Evolutionary conservation across 306 rosid genomes (phyloP).

Genomic region (Quercus ilex): DNA sequence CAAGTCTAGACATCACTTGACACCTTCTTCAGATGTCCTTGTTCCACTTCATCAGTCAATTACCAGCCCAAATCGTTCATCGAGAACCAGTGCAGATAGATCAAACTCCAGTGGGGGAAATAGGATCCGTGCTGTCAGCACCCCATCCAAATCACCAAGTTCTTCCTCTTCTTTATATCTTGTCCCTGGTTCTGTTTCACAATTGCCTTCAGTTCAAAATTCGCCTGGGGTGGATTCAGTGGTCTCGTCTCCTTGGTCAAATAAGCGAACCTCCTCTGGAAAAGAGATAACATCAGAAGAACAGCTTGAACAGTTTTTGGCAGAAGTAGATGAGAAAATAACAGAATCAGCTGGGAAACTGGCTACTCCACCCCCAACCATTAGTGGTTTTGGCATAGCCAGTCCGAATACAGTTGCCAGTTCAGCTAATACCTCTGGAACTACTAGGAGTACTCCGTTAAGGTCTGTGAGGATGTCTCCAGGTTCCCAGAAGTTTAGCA

Average conservation of each 20-base stretch:
- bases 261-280: constrained; percentile 49
- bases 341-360: constrained; percentile 72
- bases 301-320: constrained; percentile 74
- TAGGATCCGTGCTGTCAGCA: constrained; percentile 38
- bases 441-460: constrained; percentile 78
- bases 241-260: constrained; percentile 78
- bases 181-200: constrained; percentile 57
- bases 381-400: constrained; percentile 62
- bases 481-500: constrained; percentile 81
- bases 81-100: constrained; percentile 40
- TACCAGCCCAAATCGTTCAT: constrained; percentile 43
- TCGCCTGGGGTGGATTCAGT: constrained; percentile 53
- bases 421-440: constrained; percentile 75
- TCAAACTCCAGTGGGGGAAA: constrained; percentile 54
- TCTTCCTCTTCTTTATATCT: constrained; percentile 62
- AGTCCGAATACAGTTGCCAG: constrained; percentile 64
- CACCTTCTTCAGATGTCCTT: constrained; percentile 67
- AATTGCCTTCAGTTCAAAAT: constrained; percentile 42
- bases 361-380: constrained; percentile 88
- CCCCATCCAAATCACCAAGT: constrained; percentile 60
- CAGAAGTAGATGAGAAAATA: constrained; percentile 75
- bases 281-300: constrained; percentile 84
- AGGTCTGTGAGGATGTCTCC: constrained; percentile 99
- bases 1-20: constrained; percentile 46
- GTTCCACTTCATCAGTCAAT: constrained; percentile 87